These are phyloP conservation scores for Fusarium brachygibbosum DNA, from an alignment of 2,329 filamentous ascomycete genomes.

Conservation along the genomic window DNA sequence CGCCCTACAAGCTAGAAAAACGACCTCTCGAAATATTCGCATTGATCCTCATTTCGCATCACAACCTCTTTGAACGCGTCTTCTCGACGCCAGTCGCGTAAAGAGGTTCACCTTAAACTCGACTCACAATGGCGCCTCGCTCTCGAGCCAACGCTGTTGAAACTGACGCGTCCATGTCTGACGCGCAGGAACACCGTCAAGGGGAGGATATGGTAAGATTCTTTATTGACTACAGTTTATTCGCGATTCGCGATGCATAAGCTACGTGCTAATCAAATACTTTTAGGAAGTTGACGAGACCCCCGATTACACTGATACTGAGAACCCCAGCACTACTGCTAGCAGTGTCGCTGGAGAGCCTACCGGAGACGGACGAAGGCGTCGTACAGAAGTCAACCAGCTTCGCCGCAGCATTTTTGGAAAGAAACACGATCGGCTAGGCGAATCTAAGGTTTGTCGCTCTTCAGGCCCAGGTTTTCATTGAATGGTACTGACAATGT, in stretches of 20 bases:
- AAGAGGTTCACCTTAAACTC: conserved; percentile 57
- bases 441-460: conserved; percentile 84
- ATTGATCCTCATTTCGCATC: conserved; percentile 27
- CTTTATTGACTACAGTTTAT: background rate
- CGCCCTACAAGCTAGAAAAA: conserved; percentile 3
- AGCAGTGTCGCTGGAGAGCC: conserved; percentile 88
- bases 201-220: conserved; percentile 65
- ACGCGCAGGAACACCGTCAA: conserved; percentile 64
- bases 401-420: conserved; percentile 92
- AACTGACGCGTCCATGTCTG: conserved; percentile 73
- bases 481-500: conserved; percentile 11
- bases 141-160: conserved; percentile 67
- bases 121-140: conserved; percentile 67
- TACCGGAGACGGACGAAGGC: conserved; percentile 81
- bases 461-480: conserved; percentile 12
- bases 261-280: conserved; percentile 28
- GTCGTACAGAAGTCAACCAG: conserved; percentile 87
- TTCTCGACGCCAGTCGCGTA: conserved; percentile 64
- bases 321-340: conserved; percentile 77
- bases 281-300: conserved; percentile 73
- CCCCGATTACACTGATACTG: conserved; percentile 75
- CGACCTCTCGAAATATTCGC: background rate
- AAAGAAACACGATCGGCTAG: conserved; percentile 92
- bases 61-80: conserved; percentile 60
- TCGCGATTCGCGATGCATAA: conserved; percentile 2